These are phyloP conservation scores for Pythium folliculosum DNA, from an alignment of 352 stramenopile genomes.

Conservation along the genomic window DNA sequence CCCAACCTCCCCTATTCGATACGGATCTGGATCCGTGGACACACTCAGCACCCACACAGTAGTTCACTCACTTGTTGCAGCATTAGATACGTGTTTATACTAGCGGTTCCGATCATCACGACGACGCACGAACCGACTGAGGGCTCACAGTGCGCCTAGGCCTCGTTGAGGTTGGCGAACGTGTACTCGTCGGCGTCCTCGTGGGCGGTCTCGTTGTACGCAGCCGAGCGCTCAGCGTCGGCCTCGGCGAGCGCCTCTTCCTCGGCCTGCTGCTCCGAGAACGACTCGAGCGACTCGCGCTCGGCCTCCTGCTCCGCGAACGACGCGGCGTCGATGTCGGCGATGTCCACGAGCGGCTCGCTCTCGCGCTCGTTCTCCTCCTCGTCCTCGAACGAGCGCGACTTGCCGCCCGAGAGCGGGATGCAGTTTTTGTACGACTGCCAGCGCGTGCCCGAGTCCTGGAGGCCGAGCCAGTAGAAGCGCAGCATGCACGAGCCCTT, in stretches of 20 bases:
- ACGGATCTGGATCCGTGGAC: too few species aligned
- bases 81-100: background rate
- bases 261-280: background rate
- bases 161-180: background rate
- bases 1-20: too few species aligned
- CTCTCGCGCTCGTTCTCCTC: conserved; percentile 9
- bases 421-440: conserved; percentile 26
- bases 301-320: conserved; percentile 5
- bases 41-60: background rate
- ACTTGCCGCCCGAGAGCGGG: conserved; percentile 1
- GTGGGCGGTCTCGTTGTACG: background rate
- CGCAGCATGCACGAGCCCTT: conserved; percentile 18
- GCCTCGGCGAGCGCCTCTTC: background rate
- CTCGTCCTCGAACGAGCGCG: conserved; percentile 7
- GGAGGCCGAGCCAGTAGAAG: conserved; percentile 33
- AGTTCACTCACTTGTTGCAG: background rate
- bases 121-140: background rate
- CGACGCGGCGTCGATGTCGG: conserved; percentile 3
- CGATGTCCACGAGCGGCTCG: conserved; percentile 2
- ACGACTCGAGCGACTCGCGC: background rate
- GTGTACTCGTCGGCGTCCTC: conserved; percentile 10
- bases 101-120: background rate
- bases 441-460: conserved; percentile 16
- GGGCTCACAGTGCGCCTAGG: background rate
- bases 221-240: background rate